A percentile compares a stretch with the other conserved stretches of the same genome.
Conservation (phyloP, 331 rosid species). For the Spiraea crenata region DNA sequence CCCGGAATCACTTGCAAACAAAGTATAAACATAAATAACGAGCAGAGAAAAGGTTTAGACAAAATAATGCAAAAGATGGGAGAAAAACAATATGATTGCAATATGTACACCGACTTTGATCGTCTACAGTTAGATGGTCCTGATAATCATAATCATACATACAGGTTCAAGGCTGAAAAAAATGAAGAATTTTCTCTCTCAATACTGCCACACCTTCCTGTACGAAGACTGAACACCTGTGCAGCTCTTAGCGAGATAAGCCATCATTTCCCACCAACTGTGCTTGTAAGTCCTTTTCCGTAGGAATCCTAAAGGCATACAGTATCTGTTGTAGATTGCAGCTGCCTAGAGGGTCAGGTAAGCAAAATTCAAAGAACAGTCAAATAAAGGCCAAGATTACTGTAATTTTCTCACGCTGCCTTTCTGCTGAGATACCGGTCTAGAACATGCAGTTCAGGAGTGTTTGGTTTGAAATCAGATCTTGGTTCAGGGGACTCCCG, state of each 20-base stretch:
- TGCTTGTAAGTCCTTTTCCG: not conserved
- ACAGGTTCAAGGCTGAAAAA: not conserved
- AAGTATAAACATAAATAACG: slow-evolving; percentile 22
- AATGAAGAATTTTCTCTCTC: not conserved
- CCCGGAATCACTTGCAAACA: slow-evolving; percentile 29
- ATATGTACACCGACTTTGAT: not conserved
- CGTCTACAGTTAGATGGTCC: no score
- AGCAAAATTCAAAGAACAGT: not conserved
- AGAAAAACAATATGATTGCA: not conserved
- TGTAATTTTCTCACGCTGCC: slow-evolving; percentile 25
- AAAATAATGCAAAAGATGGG: not conserved
- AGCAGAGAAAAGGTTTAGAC: not conserved
- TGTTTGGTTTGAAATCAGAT: slow-evolving; percentile 41
- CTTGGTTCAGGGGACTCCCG: slow-evolving; percentile 68
- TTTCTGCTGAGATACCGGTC: slow-evolving; percentile 39
- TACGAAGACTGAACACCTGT: not conserved
- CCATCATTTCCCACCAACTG: not conserved
- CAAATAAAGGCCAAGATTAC: slow-evolving; percentile 5
- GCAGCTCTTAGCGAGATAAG: not conserved
- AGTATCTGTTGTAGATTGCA: not conserved
- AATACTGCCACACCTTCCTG: slow-evolving; percentile 16
- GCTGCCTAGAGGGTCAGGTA: slow-evolving; percentile 1
- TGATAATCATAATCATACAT: not conserved
- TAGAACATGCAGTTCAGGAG: slow-evolving; percentile 39
- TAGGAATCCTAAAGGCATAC: not conserved